Evolutionary conservation across 2,329 filamentous ascomycete species (phyloP), one percentile per base, ranked within the genome.

Genomic region (Xylaria hypoxylon): DNA sequence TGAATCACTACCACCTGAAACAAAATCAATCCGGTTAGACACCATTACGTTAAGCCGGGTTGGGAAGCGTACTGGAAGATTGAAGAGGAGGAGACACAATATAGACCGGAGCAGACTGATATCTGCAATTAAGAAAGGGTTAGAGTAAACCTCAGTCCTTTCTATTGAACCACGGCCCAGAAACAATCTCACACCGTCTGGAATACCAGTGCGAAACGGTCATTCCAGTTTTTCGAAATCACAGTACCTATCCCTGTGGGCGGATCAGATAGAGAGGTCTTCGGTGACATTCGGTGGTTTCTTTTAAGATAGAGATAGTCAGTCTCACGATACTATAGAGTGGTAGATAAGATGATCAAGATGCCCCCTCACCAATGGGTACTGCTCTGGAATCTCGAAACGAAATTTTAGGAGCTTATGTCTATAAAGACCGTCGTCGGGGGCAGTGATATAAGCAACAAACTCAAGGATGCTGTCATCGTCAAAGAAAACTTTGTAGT

Each of bases 371-470:
- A 69, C 68, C 6, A 60, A 19, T 0, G 70, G 71, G 53, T 70
- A 73, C 2, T 26, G 7, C 2, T 51, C 15, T 0, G 71, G 67
- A 17, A 73, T 68, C 5, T 59, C 24, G 42, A 73, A 69, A 19
- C 38, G 47, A 52, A 72, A 64, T 52, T 65, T 68, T 13, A 71
- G 24, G 3, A 72, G 47, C 44, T 71, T 73, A 62, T 73, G 53
- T 38, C 64, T 45, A 57, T 72, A 72, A 1, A 65, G 51, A 19
- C 64, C 65, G 38, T 68, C 64, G 1, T 65, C 53, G 1, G 70
- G 69, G 2, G 59, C 71, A 1, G 61, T 13, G 17, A 72, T 13
- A 48, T 65, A 72, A 42, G 63, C 68, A 10, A 56, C 59, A n/a
- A 73, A 70, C 1, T 56, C 40, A 13, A 68, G 58, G 10, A 72